A percentile compares a stretch with the other conserved stretches of the same genome.
Conservation (phyloP, 2,329 filamentous ascomycete genomes). For the Hymenoscyphus infarciens region DNA sequence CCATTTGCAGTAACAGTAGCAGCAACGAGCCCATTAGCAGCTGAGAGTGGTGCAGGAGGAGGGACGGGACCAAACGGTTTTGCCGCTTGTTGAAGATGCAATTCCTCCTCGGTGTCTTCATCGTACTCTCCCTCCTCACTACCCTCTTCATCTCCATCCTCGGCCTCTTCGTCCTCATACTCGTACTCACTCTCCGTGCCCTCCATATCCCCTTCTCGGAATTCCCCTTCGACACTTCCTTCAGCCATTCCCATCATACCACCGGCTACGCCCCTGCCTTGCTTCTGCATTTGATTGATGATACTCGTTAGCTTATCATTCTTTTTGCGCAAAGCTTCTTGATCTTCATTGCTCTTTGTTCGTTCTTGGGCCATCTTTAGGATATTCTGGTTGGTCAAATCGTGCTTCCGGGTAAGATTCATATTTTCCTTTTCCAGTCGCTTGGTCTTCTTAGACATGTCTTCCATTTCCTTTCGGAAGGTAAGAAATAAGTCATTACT, state of each 20-base stretch:
- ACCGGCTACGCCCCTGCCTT: constrained; percentile 73
- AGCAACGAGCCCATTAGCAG: constrained; percentile 25
- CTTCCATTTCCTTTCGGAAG: constrained; percentile 98
- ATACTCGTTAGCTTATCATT: constrained; percentile 90
- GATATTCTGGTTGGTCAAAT: constrained; percentile 90
- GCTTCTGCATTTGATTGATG: constrained; percentile 93
- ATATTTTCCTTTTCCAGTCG: constrained; percentile 95
- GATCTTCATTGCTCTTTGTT: constrained; percentile 67
- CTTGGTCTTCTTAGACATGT: constrained; percentile 99
- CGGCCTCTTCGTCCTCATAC: constrained; percentile 59
- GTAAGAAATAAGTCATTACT: constrained; percentile 96
- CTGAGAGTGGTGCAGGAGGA: constrained; percentile 29
- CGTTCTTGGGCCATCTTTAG: constrained; percentile 96
- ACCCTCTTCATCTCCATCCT: constrained; percentile 53
- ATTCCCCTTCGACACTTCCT: constrained; percentile 51
- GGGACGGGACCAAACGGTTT: constrained; percentile 35
- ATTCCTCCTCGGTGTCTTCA: constrained; percentile 42
- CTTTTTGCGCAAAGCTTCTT: constrained; percentile 72
- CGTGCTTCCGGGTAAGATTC: constrained; percentile 84
- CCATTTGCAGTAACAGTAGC: constrained; percentile 27
- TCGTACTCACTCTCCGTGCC: constrained; percentile 62
- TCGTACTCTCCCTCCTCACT: constrained; percentile 41
- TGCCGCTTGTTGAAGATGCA: constrained; percentile 29
- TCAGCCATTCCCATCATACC: constrained; percentile 60
- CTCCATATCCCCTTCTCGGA: constrained; percentile 51